Conservation (phyloP, 164 flowering plant genomes). For the Brasenia schreberi region DNA sequence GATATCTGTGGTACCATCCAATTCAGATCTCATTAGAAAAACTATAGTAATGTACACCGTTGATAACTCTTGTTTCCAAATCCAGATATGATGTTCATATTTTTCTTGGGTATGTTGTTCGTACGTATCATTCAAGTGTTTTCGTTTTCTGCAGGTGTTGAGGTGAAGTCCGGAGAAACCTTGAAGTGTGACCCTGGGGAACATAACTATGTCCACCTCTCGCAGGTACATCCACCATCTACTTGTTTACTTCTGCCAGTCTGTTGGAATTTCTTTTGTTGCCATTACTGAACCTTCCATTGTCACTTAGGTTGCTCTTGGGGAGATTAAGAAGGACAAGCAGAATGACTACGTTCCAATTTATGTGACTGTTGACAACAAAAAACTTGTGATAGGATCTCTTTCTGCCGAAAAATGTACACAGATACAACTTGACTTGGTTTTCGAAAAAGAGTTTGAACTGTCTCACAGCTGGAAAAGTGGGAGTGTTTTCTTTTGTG, state of each 20-base stretch:
- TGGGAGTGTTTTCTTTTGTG: conserved; percentile 61
- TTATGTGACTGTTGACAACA: conserved; percentile 27
- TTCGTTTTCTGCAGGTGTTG: conserved; percentile 36
- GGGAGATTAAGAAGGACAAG: conserved; percentile 50
- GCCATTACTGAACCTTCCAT: neutral
- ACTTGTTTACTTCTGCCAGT: neutral
- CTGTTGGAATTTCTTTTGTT: neutral
- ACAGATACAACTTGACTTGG: conserved; percentile 45
- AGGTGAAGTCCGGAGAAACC: conserved; percentile 52
- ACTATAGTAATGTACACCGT: no score
- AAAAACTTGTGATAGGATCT: conserved; percentile 50
- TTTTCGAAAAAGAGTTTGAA: conserved; percentile 69
- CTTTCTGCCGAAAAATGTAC: conserved; percentile 35
- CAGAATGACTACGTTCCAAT: conserved; percentile 26
- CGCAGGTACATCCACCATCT: conserved; percentile 29
- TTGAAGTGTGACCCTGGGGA: conserved; percentile 21
- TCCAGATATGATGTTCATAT: no score
- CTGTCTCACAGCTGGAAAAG: conserved; percentile 70
- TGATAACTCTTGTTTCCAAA: no score
- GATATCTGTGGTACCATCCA: no score
- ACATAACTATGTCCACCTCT: conserved; percentile 30
- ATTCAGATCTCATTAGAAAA: no score
- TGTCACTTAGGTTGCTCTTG: conserved; percentile 45
- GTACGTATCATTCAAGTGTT: no score
- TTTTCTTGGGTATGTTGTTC: no score